Evolutionary conservation across 2,329 filamentous ascomycete species (phyloP).

Genomic region (Aspergillus sergii): DNA sequence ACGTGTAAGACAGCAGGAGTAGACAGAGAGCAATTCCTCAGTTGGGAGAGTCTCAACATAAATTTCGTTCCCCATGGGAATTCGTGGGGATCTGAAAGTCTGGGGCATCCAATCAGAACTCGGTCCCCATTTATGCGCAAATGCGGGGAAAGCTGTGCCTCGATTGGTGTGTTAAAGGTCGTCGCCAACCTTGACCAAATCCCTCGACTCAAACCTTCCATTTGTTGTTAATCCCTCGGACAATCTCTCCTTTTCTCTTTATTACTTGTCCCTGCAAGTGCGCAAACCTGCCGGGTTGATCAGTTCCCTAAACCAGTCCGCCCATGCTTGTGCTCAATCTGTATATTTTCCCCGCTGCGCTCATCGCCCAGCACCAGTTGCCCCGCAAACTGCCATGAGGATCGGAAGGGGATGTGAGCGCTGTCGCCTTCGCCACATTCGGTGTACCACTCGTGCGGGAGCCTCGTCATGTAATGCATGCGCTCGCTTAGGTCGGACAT

Average conservation of each 20-base stretch:
- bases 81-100: background rate
- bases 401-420: constrained; percentile 37
- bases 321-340: constrained; percentile 14
- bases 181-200: background rate
- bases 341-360: constrained; percentile 11
- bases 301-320: background rate
- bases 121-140: background rate
- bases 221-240: background rate
- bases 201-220: constrained; percentile 1
- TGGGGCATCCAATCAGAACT: background rate
- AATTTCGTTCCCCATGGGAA: background rate
- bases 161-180: constrained; percentile 3
- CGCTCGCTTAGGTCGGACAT: constrained; percentile 29
- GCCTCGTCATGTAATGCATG: constrained; percentile 34
- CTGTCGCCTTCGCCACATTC: constrained; percentile 41
- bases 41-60: background rate
- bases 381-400: constrained; percentile 29
- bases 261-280: background rate
- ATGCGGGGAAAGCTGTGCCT: constrained; percentile 9
- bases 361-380: constrained; percentile 12
- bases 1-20: background rate
- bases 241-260: background rate
- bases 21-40: background rate
- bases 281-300: constrained; percentile 5
- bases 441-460: constrained; percentile 31